phyloP scores from a whole-genome alignment of 257 asterid genomes.

The Nicotiana tabacum region DNA sequence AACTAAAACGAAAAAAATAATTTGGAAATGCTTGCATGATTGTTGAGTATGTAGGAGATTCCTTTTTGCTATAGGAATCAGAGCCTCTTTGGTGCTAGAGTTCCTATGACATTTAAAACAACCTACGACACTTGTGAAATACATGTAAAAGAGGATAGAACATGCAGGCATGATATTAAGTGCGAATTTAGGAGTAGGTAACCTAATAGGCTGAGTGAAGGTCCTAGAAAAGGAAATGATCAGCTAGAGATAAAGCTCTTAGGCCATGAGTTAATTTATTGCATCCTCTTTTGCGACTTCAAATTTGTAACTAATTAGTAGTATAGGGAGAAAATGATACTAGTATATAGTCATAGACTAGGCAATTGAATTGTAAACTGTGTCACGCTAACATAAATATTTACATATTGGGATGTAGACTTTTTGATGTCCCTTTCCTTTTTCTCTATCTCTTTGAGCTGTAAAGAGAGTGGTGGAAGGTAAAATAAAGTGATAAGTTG shows the following conservation, averaged over 20 bases:
- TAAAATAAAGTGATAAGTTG: neutral
- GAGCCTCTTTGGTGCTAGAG: neutral
- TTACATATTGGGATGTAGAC: neutral
- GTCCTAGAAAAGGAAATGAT: slow-evolving; percentile 6
- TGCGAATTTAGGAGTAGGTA: neutral
- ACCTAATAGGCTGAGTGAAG: neutral
- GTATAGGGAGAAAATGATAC: neutral
- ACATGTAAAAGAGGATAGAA: neutral
- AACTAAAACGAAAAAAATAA: neutral
- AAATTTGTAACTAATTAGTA: neutral
- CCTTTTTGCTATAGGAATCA: neutral
- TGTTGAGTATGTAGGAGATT: neutral
- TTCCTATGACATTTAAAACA: neutral
- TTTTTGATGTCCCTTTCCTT: neutral
- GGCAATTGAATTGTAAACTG: neutral
- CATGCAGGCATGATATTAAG: neutral
- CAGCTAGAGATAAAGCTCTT: neutral
- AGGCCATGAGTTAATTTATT: neutral
- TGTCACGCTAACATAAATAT: neutral
- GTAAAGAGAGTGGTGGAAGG: neutral
- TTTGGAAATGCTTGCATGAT: neutral
- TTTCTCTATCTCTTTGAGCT: neutral
- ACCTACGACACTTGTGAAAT: neutral
- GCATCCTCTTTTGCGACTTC: neutral
- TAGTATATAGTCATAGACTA: neutral